Evolutionary conservation across 345 rosid genomes (phyloP).

Genomic region (Syzygium jambos): DNA sequence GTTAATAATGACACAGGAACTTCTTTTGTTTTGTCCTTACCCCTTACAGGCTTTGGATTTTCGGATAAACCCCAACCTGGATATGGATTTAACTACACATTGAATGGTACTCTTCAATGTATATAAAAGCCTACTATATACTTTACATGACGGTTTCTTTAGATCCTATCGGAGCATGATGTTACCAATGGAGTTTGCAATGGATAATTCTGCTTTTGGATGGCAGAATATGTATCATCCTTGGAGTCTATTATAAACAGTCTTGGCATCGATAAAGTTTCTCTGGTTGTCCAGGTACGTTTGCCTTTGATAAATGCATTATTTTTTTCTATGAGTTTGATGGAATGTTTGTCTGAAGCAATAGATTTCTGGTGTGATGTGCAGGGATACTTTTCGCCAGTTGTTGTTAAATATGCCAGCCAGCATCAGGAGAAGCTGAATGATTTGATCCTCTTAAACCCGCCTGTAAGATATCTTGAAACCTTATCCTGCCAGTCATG

Average conservation of each 20-base stretch:
- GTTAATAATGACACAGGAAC: background rate
- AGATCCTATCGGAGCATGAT: background rate
- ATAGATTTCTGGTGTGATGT: background rate
- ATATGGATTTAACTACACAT: constrained; percentile 83
- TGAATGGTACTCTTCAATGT: constrained; percentile 44
- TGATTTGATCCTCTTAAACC: constrained; percentile 71
- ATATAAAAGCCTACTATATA: background rate
- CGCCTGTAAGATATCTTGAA: constrained; percentile 51
- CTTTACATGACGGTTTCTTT: background rate
- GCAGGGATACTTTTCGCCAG: constrained; percentile 83
- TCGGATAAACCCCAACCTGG: constrained; percentile 97
- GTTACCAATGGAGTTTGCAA: background rate
- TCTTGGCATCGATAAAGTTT: constrained; percentile 39
- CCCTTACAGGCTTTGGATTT: constrained; percentile 73
- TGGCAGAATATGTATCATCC: constrained; percentile 73
- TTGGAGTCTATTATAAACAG: constrained; percentile 64
- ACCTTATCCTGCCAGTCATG: background rate
- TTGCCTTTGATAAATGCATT: background rate
- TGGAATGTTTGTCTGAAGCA: background rate
- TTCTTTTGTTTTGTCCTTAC: background rate
- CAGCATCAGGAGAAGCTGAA: constrained; percentile 58
- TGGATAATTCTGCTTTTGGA: background rate
- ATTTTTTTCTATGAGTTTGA: background rate
- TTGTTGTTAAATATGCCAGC: constrained; percentile 65
- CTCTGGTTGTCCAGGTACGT: constrained; percentile 80